Evolutionary conservation across 2,329 filamentous ascomycete species (phyloP), one percentile per base, ranked within the genome.

Genomic region (Fonsecaea multimorphosa): DNA sequence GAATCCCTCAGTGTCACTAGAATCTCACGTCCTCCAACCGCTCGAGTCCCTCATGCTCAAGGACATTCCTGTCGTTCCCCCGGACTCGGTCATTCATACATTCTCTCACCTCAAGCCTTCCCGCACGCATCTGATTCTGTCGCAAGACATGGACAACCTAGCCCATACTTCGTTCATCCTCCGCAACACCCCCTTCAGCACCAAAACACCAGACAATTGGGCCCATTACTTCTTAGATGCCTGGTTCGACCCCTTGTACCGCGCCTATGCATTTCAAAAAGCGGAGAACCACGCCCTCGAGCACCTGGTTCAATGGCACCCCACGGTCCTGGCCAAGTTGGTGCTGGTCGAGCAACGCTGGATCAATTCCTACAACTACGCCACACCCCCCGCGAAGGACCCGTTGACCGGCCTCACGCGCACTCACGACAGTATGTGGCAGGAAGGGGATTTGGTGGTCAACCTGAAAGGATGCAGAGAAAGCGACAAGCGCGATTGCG

Each of bases 1-100:
- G 91, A 91, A 95, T 76, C 89, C 91, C 6, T 80, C 83, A 36
- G 79, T 90, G 60, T 85, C 86, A 14, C 80, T 98, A 36, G 87
- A 92, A 70, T 83, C 86, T 1, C 86, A 92, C 72, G 79, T 99
- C 44, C 87, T 96, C 77, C 82, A 87, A 11, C 86, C 83, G 63
- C 83, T 99, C 55, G 90, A 96, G 74, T 83, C 82, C 24, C 77
- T 91, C 63, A 97, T 98, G 92, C 86, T 95, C 72, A 90, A 88
- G 76, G 91, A 97, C 77, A 85, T 89, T 61, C 87, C 95, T 5
- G 88, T 99, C 58, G 94, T 98, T 8, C 95, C 94, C 1, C 95
- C 96, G 0, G 92, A 97, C 79, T 96, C 92, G 79, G 93, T 99
- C 73, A 98, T 99, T 80, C 94, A 91, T 82, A 98, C 96, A 0